phyloP scores from a whole-genome alignment of 2,329 filamentous ascomycete genomes.

The Botrytis pseudocinerea region DNA sequence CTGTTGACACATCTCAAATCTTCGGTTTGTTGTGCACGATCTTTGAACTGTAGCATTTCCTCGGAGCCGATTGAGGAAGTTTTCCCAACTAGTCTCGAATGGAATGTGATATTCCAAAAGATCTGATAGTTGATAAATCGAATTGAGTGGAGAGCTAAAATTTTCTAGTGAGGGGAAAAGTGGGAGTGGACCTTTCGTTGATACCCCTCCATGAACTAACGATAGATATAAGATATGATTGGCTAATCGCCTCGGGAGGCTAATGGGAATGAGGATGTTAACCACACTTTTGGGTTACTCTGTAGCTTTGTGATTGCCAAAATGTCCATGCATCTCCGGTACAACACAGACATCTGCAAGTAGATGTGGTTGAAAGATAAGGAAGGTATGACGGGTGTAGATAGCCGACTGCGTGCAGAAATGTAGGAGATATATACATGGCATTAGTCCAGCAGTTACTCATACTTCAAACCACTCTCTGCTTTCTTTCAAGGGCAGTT shows the following conservation, averaged over 20 bases:
- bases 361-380: constrained; percentile 4
- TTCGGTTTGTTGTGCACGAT: not conserved
- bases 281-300: too few species aligned
- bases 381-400: not conserved
- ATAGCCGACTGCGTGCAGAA: not conserved
- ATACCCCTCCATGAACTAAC: not conserved
- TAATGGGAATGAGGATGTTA: not conserved
- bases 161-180: constrained; percentile 8
- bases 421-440: not conserved
- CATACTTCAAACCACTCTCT: not conserved
- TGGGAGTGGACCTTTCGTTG: not conserved
- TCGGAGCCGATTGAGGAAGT: not conserved
- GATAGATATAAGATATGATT: not conserved
- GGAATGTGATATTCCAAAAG: not conserved
- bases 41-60: not conserved
- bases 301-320: not conserved
- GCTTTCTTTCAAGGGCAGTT: not conserved
- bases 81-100: not conserved
- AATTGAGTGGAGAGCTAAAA: not conserved
- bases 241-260: not conserved
- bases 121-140: not conserved
- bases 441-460: not conserved
- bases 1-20: not conserved
- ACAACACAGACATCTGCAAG: not conserved
- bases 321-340: constrained; percentile 13